A percentile compares a stretch with the other conserved stretches of the same genome.
These are phyloP conservation scores for Chytriomyces sp. DNA, from an alignment of 192 early-diverging fungal species.

Conservation along the genomic window DNA sequence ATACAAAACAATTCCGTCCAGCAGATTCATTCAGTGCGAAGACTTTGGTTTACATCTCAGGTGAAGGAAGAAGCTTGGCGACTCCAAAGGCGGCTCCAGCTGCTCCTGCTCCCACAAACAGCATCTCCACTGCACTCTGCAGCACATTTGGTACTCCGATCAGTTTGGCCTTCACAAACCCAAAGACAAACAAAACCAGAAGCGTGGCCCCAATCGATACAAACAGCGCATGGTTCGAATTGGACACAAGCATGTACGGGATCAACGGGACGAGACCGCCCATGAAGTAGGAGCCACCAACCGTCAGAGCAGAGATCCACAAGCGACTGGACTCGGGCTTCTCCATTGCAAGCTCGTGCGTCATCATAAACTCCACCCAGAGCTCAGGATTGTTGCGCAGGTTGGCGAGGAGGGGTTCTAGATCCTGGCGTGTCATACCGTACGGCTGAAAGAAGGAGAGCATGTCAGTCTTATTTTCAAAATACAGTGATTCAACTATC, in stretches of 20 bases:
- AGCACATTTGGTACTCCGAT: conserved; percentile 34
- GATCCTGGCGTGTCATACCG: conserved; percentile 50
- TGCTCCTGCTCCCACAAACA: conserved; percentile 29
- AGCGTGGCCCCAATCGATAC: conserved; percentile 58
- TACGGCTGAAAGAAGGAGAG: conserved; percentile 43
- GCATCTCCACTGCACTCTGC: conserved; percentile 26
- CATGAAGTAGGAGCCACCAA: conserved; percentile 61
- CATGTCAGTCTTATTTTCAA: neutral
- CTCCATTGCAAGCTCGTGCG: conserved; percentile 64
- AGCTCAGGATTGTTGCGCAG: conserved; percentile 53
- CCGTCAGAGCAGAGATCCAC: conserved; percentile 61
- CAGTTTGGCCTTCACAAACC: conserved; percentile 55
- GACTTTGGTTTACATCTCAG: too few relatives aligned
- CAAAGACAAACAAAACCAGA: conserved; percentile 62
- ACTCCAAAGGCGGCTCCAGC: conserved; percentile 36
- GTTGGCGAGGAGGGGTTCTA: conserved; percentile 56
- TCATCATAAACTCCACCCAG: conserved; percentile 78
- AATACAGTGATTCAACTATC: neutral
- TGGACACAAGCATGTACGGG: conserved; percentile 57
- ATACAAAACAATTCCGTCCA: too few relatives aligned
- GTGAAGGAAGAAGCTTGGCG: conserved; percentile 28
- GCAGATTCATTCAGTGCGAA: too few relatives aligned
- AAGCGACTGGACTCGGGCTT: conserved; percentile 57
- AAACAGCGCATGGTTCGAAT: conserved; percentile 43
- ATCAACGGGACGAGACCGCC: conserved; percentile 68